Base-by-base conservation (phyloP, 352 stramenopile species). In the Phytophthora melonis region DNA sequence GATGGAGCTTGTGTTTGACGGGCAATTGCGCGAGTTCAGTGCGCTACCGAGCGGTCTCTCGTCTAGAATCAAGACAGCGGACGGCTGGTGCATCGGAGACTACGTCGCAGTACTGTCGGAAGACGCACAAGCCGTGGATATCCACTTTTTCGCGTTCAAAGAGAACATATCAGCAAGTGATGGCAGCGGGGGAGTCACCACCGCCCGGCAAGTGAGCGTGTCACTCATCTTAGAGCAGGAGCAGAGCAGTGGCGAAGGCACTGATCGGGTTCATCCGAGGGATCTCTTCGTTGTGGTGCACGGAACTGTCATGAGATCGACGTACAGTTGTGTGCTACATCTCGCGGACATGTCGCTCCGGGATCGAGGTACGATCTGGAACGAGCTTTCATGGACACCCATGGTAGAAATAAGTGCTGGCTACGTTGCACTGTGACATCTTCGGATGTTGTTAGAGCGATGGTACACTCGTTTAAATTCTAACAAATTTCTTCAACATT, bases 1-100 rank as follows among this genome's bases (percentile, higher is more conserved):
- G 3, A 71, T 75, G 68, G 14, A 66, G 23, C 13, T 80, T 16
- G 49, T 43, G 23, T 30, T 47, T 5, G 54, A 53, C 21, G 45
- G 52, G n/a, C 52, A 52, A 14, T 34, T 52, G 19, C 36, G 39
- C 3, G 27, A n/a, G 5, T 58, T 68, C 11, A 52, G 19, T 14
- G 56, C 36, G n/a, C 32, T 47, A 19, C 56, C 56, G n/a, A 50
- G 56, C 10, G 56, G 56, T 21, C 18, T 49, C 8, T 53, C 56
- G 13, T 52, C 56, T 7, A 49, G 32, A 16, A 52, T 62, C 11
- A 2, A 36, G 8, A 34, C 19, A n/a, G 55, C 55, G 16, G 56
- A 39, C 19, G 56, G 56, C 4, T 62, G 56, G 56, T 18, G 9
- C 14, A 21, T 62, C 8, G 56, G 56, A 23, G 56, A 62, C 56